Evolutionary conservation across 1,139 yeast genomes (phyloP).

Genomic region (Candida dubliniensis): DNA sequence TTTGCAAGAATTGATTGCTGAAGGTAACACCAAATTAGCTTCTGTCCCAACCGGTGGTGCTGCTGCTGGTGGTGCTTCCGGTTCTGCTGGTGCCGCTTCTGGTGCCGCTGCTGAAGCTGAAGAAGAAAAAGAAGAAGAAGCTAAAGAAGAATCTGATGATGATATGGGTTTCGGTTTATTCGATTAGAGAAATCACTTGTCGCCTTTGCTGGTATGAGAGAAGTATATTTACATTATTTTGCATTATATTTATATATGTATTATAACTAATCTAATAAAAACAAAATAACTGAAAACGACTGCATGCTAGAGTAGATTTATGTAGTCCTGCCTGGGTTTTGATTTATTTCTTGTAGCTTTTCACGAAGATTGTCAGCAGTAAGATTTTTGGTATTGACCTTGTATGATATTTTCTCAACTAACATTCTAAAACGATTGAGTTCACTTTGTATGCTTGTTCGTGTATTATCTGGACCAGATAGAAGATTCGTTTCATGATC

Average conservation of each 20-base stretch:
- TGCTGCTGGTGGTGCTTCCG: slow-evolving; percentile 60
- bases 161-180: slow-evolving; percentile 92
- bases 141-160: slow-evolving; percentile 52
- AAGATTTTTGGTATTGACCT: slow-evolving; percentile 10
- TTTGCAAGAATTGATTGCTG: slow-evolving; percentile 72
- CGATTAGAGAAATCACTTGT: slow-evolving; percentile 50
- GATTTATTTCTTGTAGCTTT: slow-evolving; percentile 5
- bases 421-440: slow-evolving; percentile 32
- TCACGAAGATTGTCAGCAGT: slow-evolving; percentile 6
- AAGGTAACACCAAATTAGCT: slow-evolving; percentile 80
- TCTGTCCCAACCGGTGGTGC: slow-evolving; percentile 85
- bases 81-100: slow-evolving; percentile 42
- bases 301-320: too few species aligned
- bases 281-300: not conserved
- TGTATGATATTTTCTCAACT: slow-evolving; percentile 28
- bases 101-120: slow-evolving; percentile 41
- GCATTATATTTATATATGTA: slow-evolving; percentile 6
- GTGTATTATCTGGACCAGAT: not conserved
- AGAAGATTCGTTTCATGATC: slow-evolving; percentile 3
- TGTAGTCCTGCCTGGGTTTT: not conserved
- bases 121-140: slow-evolving; percentile 34
- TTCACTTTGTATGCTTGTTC: slow-evolving; percentile 20
- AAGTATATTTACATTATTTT: slow-evolving; percentile 1
- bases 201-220: slow-evolving; percentile 4
- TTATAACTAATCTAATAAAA: slow-evolving; percentile 6